phyloP scores from a whole-genome alignment of 2,329 filamentous ascomycete genomes.

The Neonectria punicea region DNA sequence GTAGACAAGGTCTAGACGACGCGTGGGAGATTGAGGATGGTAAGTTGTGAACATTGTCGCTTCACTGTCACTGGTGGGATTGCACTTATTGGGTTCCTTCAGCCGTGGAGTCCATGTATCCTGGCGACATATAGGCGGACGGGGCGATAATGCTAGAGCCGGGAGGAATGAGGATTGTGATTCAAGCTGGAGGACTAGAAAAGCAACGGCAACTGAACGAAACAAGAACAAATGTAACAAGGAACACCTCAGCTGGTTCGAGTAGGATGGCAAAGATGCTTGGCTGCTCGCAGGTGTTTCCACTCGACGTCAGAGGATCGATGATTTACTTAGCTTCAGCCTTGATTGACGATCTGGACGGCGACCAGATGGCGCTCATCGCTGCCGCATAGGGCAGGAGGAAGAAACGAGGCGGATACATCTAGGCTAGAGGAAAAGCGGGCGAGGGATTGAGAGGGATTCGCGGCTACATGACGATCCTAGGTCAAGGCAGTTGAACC shows the following conservation, averaged over 20 bases:
- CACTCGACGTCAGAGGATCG: background rate
- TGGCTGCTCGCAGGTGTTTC: background rate
- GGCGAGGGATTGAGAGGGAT: background rate
- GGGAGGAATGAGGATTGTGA: background rate
- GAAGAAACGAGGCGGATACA: background rate
- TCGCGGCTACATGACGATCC: background rate
- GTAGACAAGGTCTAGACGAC: background rate
- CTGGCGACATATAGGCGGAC: too few relatives aligned
- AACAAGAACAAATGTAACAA: background rate
- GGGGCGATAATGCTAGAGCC: too few relatives aligned
- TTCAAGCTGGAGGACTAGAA: background rate
- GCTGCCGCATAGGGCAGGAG: slow-evolving; percentile 2
- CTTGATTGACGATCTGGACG: background rate
- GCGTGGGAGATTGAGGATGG: background rate
- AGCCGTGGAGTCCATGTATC: background rate
- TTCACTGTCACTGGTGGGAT: background rate
- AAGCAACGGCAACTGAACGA: background rate
- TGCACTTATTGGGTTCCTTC: background rate
- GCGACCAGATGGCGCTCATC: background rate
- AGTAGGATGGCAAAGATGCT: background rate
- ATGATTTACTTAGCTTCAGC: background rate
- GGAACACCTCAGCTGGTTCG: background rate
- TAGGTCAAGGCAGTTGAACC: background rate
- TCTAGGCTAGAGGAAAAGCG: background rate
- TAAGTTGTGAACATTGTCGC: background rate